Conservation (phyloP, 768 basidiomycete genomes). For the Coprinopsis marcescibilis region DNA sequence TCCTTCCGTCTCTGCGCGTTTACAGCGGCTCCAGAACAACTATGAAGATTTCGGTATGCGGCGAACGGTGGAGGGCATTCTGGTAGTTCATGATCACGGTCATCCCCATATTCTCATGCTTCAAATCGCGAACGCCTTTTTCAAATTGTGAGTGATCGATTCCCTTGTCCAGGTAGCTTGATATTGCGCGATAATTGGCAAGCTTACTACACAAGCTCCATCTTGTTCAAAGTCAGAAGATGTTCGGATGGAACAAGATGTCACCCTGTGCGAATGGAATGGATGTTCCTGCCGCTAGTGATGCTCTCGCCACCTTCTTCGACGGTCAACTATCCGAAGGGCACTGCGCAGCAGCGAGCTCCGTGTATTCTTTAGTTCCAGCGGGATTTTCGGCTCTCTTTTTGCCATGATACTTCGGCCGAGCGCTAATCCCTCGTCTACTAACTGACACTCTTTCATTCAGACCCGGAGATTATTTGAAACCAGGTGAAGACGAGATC, state of each 20-base stretch:
- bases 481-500: constrained; percentile 90
- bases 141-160: constrained; percentile 74
- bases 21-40: constrained; percentile 92
- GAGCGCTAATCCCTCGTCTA: constrained; percentile 2
- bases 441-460: neutral
- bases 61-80: constrained; percentile 84
- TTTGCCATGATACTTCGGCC: constrained; percentile 7
- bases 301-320: no score
- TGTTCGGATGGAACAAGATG: no score
- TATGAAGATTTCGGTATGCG: constrained; percentile 98
- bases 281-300: no score
- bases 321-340: no score
- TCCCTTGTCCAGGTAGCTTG: constrained; percentile 2
- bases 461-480: constrained; percentile 97
- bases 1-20: constrained; percentile 88
- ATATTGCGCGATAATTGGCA: neutral
- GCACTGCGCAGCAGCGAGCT: no score
- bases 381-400: neutral
- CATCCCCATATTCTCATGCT: constrained; percentile 97
- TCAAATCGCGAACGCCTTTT: constrained; percentile 98
- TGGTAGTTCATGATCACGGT: constrained; percentile 93
- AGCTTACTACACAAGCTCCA: no score
- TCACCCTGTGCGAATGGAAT: no score
- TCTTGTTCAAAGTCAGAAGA: no score
- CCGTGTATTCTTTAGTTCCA: no score